phyloP scores from a whole-genome alignment of 306 rosid genomes.

The Vigna mungo region DNA sequence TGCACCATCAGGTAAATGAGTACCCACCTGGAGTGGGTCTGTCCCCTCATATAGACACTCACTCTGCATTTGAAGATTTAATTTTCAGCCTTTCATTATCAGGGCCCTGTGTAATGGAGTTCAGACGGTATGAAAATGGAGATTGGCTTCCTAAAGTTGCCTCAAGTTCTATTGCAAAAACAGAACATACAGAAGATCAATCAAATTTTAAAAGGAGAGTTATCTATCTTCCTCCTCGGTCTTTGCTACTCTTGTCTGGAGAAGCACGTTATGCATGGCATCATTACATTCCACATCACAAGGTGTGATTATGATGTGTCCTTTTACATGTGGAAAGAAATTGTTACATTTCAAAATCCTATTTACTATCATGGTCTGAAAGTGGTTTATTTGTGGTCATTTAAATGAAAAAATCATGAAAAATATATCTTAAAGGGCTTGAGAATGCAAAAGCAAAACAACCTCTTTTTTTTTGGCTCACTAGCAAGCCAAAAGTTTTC shows the following conservation, averaged over 20 bases:
- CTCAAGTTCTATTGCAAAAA: constrained; percentile 47
- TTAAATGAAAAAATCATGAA: background rate
- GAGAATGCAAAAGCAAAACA: background rate
- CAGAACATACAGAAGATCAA: constrained; percentile 55
- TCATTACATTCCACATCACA: constrained; percentile 92
- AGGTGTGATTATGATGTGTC: constrained; percentile 53
- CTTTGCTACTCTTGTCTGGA: constrained; percentile 79
- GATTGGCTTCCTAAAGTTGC: constrained; percentile 55
- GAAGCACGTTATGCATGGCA: constrained; percentile 96
- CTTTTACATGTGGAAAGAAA: constrained; percentile 6
- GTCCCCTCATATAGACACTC: constrained; percentile 98
- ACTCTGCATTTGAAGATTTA: constrained; percentile 95
- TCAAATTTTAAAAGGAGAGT: constrained; percentile 64
- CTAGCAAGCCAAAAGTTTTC: background rate
- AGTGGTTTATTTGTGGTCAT: background rate
- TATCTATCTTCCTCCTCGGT: constrained; percentile 82
- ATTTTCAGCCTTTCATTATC: constrained; percentile 96
- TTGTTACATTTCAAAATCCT: constrained; percentile 29
- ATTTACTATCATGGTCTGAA: background rate
- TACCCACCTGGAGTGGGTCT: constrained; percentile 96
- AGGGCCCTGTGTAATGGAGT: constrained; percentile 99
- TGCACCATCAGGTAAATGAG: constrained; percentile 88
- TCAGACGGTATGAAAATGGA: constrained; percentile 68
- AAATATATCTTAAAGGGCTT: background rate
- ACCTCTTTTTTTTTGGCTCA: background rate